A percentile compares a stretch with the other conserved stretches of the same genome.
phyloP scores from a whole-genome alignment of 345 rosid species.

The Reutealis trisperma region DNA sequence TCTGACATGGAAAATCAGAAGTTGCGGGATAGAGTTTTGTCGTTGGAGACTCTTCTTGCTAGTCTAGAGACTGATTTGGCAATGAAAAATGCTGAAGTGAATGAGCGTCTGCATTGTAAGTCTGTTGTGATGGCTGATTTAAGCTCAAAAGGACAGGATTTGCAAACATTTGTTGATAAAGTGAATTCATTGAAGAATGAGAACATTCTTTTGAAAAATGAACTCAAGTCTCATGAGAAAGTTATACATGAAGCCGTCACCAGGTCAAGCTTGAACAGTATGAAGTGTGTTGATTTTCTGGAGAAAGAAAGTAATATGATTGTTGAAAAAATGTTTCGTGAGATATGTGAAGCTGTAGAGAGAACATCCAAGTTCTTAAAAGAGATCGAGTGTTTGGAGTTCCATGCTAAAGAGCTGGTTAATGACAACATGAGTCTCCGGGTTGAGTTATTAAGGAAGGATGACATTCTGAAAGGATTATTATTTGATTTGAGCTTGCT shows the following conservation, averaged over 20 bases:
- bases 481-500: conserved; percentile 80
- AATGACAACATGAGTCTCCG: conserved; percentile 58
- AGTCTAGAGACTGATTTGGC: conserved; percentile 52
- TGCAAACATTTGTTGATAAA: conserved; percentile 38
- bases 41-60: conserved; percentile 50
- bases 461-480: conserved; percentile 75
- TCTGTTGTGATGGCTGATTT: conserved; percentile 46
- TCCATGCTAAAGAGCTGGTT: conserved; percentile 46
- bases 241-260: conserved; percentile 33
- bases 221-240: conserved; percentile 32
- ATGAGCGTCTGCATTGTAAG: conserved; percentile 48
- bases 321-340: conserved; percentile 46
- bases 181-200: conserved; percentile 44
- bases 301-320: conserved; percentile 36
- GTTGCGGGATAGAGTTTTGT: conserved; percentile 44
- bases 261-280: conserved; percentile 36
- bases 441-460: conserved; percentile 74
- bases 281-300: conserved; percentile 34
- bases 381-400: conserved; percentile 55
- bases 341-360: conserved; percentile 48
- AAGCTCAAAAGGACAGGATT: conserved; percentile 41
- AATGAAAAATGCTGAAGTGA: conserved; percentile 49
- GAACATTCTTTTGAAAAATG: conserved; percentile 37
- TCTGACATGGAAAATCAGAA: conserved; percentile 38
- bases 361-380: conserved; percentile 47